These are phyloP conservation scores for Lasiodiplodia gonubiensis DNA, from an alignment of 2,329 filamentous ascomycete genomes.

Conservation along the genomic window DNA sequence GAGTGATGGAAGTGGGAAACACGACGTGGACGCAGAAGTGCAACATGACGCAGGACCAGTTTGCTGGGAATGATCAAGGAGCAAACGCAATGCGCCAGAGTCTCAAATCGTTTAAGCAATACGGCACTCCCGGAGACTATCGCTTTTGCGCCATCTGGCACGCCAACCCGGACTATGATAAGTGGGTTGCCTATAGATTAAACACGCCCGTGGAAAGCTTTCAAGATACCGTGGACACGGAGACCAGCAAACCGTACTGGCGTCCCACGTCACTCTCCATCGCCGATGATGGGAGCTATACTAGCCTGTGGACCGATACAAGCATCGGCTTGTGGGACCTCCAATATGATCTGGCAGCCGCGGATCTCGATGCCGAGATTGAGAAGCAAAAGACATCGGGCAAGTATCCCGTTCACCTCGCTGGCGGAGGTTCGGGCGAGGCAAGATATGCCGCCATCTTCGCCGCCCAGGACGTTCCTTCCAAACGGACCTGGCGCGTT, in stretches of 20 bases:
- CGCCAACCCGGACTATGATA: conserved; percentile 32
- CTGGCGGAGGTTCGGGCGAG: conserved; percentile 29
- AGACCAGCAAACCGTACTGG: conserved; percentile 36
- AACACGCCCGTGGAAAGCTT: not conserved
- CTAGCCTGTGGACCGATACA: conserved; percentile 35
- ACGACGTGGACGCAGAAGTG: conserved; percentile 30
- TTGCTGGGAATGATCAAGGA: conserved; percentile 27
- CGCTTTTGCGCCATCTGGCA: conserved; percentile 35
- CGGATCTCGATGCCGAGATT: conserved; percentile 32
- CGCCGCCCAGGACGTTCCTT: conserved; percentile 31
- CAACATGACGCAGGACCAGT: conserved; percentile 29
- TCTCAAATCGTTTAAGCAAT: conserved; percentile 26
- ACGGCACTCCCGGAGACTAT: conserved; percentile 31
- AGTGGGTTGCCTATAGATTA: conserved; percentile 32
- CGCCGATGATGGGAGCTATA: conserved; percentile 31
- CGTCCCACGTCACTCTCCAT: conserved; percentile 34
- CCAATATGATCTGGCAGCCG: conserved; percentile 30
- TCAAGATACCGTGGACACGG: conserved; percentile 23
- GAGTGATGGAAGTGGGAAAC: conserved; percentile 34
- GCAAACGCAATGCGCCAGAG: conserved; percentile 31
- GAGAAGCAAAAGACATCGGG: conserved; percentile 29
- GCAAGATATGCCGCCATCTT: conserved; percentile 35
- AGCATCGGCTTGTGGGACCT: conserved; percentile 35
- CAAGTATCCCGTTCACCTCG: conserved; percentile 32
- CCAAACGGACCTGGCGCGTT: conserved; percentile 33